These are phyloP conservation scores for Mycena crocata DNA, from an alignment of 768 basidiomycete species.

Conservation along the genomic window DNA sequence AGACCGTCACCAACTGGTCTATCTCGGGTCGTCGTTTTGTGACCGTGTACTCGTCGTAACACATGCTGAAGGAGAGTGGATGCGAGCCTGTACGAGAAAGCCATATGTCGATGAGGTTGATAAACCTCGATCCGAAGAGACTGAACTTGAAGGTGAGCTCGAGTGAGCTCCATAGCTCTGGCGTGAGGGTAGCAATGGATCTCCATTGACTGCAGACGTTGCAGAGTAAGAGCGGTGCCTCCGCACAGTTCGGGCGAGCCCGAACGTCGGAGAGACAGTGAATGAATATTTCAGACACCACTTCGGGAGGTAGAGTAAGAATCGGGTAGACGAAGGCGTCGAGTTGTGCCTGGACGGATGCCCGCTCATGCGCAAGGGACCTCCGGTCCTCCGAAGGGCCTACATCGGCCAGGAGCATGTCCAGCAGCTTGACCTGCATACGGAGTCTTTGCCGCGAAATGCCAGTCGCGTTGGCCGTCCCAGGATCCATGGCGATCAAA, in stretches of 20 bases:
- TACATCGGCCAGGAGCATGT: conserved; percentile 1
- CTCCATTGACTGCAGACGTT: conserved; percentile 13
- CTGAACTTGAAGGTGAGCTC: conserved; percentile 11
- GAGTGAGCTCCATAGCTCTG: conserved; percentile 8
- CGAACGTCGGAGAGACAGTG: neutral
- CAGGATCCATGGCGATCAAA: neutral
- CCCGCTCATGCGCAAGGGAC: neutral
- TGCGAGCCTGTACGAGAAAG: conserved; percentile 15
- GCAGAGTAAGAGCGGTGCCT: conserved; percentile 13
- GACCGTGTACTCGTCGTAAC: conserved; percentile 16
- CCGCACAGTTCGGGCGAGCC: conserved; percentile 9
- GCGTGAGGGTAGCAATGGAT: conserved; percentile 4
- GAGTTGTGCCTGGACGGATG: conserved; percentile 8
- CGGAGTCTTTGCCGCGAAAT: conserved; percentile 1
- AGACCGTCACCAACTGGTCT: neutral
- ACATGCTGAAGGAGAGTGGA: conserved; percentile 13
- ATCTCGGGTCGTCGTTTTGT: neutral
- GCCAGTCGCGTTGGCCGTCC: neutral
- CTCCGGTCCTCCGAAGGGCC: conserved; percentile 8
- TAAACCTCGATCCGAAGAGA: conserved; percentile 10
- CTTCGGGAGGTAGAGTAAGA: conserved; percentile 10
- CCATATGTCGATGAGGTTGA: conserved; percentile 15
- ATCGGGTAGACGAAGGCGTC: conserved; percentile 7
- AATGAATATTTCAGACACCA: conserved; percentile 14
- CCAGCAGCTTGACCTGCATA: neutral